Percentiles rank a stretch among this genome's conserved stretches.
Evolutionary conservation across 1,139 yeast genomes (phyloP).

Genomic region (Suhomyces yuchorum): DNA sequence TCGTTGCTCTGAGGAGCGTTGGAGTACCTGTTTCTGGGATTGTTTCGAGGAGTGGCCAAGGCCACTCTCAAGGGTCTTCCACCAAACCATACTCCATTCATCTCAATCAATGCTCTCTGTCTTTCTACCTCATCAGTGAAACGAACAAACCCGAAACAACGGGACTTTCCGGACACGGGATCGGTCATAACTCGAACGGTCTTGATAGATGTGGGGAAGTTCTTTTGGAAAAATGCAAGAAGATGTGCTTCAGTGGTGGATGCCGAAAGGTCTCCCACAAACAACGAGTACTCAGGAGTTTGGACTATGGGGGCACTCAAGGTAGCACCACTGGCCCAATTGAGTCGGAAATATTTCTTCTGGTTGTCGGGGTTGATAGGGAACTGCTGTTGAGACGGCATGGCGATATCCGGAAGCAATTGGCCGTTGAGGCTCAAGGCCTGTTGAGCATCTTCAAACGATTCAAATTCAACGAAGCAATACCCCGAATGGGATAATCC

Average conservation of each 20-base stretch:
- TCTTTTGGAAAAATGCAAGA: conserved; percentile 64
- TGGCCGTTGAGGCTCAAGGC: conserved; percentile 68
- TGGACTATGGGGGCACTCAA: conserved; percentile 53
- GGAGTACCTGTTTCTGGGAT: conserved; percentile 8
- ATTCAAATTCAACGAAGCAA: conserved; percentile 70
- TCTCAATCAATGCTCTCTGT: conserved; percentile 63
- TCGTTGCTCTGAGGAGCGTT: background rate
- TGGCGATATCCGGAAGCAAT: conserved; percentile 57
- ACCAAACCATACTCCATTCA: conserved; percentile 75
- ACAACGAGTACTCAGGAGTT: conserved; percentile 60
- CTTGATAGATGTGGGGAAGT: conserved; percentile 61
- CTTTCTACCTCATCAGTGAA: conserved; percentile 66
- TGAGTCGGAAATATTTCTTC: conserved; percentile 62
- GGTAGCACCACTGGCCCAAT: conserved; percentile 75
- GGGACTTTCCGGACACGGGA: conserved; percentile 67
- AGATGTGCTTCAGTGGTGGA: conserved; percentile 71
- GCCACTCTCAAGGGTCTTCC: conserved; percentile 77
- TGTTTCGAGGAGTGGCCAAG: conserved; percentile 58
- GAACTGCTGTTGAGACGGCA: conserved; percentile 47
- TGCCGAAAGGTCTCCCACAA: conserved; percentile 80
- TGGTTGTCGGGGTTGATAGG: conserved; percentile 55
- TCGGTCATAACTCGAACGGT: conserved; percentile 79
- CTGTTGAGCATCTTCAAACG: conserved; percentile 63
- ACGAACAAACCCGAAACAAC: conserved; percentile 78
- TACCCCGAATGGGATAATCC: conserved; percentile 64